Evolutionary conservation across 2,329 filamentous ascomycete genomes (phyloP).

Genomic region (Falciphora oryzae): DNA sequence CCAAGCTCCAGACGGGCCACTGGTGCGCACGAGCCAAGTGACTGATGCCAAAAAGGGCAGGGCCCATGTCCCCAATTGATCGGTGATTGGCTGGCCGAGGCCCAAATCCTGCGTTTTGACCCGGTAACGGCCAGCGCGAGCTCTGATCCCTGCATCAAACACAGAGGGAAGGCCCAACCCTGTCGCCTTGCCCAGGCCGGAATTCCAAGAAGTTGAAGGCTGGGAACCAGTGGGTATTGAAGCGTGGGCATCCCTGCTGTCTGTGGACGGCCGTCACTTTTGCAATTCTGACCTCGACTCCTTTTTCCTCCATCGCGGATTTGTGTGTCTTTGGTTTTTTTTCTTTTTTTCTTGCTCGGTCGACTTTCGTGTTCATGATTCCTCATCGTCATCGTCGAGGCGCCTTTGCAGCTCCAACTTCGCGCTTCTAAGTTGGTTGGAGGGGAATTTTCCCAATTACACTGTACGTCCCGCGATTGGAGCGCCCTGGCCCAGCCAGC

Average conservation of each 20-base stretch:
- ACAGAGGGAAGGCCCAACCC: not conserved
- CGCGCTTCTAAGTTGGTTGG: not conserved
- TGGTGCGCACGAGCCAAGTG: slow-evolving; percentile 4
- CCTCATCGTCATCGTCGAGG: not conserved
- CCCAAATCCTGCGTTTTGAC: slow-evolving; percentile 1
- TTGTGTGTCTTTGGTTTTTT: not conserved
- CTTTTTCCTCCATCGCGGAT: not conserved
- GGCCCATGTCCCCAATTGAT: not conserved
- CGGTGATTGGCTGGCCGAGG: not conserved
- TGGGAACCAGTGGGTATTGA: not conserved
- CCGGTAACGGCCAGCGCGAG: slow-evolving; percentile 3
- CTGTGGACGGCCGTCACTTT: not conserved
- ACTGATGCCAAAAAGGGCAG: slow-evolving; percentile 4
- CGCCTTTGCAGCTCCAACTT: not conserved
- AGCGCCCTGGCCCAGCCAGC: not conserved
- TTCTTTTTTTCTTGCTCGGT: slow-evolving; percentile 3
- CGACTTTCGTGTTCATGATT: not conserved
- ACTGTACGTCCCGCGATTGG: not conserved
- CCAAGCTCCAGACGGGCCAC: not conserved
- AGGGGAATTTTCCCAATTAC: slow-evolving; percentile 1
- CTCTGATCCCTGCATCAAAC: not conserved
- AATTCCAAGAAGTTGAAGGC: not conserved
- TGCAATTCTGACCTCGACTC: not conserved
- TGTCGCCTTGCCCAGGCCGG: not conserved
- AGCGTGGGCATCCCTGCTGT: not conserved